Evolutionary conservation across 192 early-diverging fungal genomes (phyloP).

Genomic region (Backusella circina): DNA sequence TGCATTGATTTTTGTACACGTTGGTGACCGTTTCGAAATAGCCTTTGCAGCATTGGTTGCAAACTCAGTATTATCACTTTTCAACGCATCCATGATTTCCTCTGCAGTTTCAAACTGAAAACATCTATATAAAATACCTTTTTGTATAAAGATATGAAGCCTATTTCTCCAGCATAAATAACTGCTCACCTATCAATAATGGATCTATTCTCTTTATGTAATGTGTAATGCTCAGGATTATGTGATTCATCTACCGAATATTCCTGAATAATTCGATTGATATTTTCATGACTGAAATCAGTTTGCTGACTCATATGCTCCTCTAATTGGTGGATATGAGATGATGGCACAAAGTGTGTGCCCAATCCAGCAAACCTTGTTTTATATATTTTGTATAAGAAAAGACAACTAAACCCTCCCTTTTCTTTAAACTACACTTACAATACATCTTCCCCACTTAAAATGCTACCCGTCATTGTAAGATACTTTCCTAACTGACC

Average conservation of each 20-base stretch:
- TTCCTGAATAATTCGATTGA: constrained; percentile 89
- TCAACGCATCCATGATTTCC: constrained; percentile 78
- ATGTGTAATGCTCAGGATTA: constrained; percentile 30
- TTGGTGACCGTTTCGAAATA: constrained; percentile 73
- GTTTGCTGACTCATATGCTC: constrained; percentile 78
- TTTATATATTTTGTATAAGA: too few species aligned
- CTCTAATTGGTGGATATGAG: constrained; percentile 75
- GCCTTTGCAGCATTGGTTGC: constrained; percentile 61
- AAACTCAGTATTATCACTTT: constrained; percentile 70
- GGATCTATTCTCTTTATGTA: constrained; percentile 45
- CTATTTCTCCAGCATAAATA: not conserved
- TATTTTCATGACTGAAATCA: constrained; percentile 68
- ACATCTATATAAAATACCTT: constrained; percentile 46
- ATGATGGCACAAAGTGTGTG: constrained; percentile 92
- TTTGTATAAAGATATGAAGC: not conserved
- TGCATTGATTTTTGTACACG: constrained; percentile 85
- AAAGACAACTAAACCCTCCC: too few species aligned
- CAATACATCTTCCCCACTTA: constrained; percentile 84
- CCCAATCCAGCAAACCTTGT: constrained; percentile 86
- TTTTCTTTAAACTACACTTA: constrained; percentile 33
- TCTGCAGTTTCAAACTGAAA: constrained; percentile 84
- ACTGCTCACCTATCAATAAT: constrained; percentile 50
- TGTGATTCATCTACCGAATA: constrained; percentile 65
- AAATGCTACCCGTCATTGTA: constrained; percentile 75
- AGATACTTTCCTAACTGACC: constrained; percentile 91